These are phyloP conservation scores for Phytophthora quininea DNA, from an alignment of 352 stramenopile species.

Conservation along the genomic window DNA sequence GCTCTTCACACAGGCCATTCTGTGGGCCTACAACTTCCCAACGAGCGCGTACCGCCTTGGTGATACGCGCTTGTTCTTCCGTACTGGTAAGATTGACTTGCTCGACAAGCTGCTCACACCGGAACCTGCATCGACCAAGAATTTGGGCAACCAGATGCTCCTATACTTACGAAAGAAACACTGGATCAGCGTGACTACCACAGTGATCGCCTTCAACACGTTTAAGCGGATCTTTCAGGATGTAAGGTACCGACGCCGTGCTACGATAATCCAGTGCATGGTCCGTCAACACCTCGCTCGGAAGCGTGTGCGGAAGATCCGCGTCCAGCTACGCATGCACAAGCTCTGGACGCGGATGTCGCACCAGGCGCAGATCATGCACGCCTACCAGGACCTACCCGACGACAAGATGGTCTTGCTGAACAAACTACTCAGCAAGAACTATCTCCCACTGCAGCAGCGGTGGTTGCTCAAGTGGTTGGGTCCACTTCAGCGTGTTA, in stretches of 20 bases:
- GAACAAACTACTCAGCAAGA: slow-evolving; percentile 73
- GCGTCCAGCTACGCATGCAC: slow-evolving; percentile 65
- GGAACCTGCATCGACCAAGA: slow-evolving; percentile 34
- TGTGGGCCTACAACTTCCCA: slow-evolving; percentile 80
- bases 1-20: slow-evolving; percentile 85
- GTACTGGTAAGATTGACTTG: slow-evolving; percentile 86
- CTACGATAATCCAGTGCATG: slow-evolving; percentile 81
- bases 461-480: slow-evolving; percentile 89
- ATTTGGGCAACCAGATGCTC: slow-evolving; percentile 46
- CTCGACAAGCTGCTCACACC: slow-evolving; percentile 79
- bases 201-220: slow-evolving; percentile 73
- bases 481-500: slow-evolving; percentile 75
- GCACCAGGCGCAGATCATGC: slow-evolving; percentile 75
- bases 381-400: slow-evolving; percentile 71
- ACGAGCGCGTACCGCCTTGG: slow-evolving; percentile 79
- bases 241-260: slow-evolving; percentile 72
- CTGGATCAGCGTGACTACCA: slow-evolving; percentile 73
- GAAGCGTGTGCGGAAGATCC: slow-evolving; percentile 69
- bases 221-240: slow-evolving; percentile 77
- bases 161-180: slow-evolving; percentile 80
- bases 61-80: slow-evolving; percentile 85
- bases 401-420: slow-evolving; percentile 89
- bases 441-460: slow-evolving; percentile 63
- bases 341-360: slow-evolving; percentile 69
- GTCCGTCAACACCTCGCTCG: slow-evolving; percentile 75